Evolutionary conservation across 1,284 basidiomycete genomes (phyloP), one percentile per base, ranked within the genome.

Genomic region (Malassezia furfur): DNA sequence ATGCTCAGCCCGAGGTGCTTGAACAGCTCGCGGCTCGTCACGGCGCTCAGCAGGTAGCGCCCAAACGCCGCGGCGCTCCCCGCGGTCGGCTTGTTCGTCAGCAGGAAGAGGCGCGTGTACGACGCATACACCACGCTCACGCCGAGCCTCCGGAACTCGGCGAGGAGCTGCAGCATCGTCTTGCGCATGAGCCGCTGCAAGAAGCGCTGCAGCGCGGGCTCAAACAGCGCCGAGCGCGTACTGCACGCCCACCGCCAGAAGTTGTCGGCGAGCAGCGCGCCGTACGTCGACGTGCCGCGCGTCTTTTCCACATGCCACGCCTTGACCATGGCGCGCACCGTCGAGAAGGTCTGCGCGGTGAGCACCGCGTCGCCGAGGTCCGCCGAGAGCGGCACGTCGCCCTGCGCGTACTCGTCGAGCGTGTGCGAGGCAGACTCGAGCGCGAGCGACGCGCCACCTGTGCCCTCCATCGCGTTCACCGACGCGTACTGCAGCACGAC

Each of bases 231-330:
- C 31, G 91, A 88, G 3, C 84, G 80, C 45, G 81, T 83, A 2
- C 87, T 91, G 68, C 84, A 87, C 60, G 94, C 82, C 94, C 94
- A 99, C 31, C 94, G 81, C 91, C 91, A 96, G 77, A 98, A 96
- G 75, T 96, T 91, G 71, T 93, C 88, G 34, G 81, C 76, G 2
- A 74, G 58, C 30, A 81, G 66, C 50, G 79, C 74, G 10, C 78
- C 72, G 15, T 77, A 77, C 52, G 83, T 81, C 34, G 81, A 80
- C 44, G 80, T 81, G 59, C 82, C 80, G 63, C 88, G 86, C 21
- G 78, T 77, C 52, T 80, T 80, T 75, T 94, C 88, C n/a, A 89
- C 79, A 59, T 93, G 83, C 94, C 94, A 98, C 0, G 80, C 77
- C 74, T 89, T 90, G 64, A 96, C 82, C 85, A 98, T 87, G 15